Percentiles rank a stretch among this genome's conserved stretches.
Evolutionary conservation across 805 yeast genomes (phyloP).

Genomic region (Scheffersomyces amazonensis): DNA sequence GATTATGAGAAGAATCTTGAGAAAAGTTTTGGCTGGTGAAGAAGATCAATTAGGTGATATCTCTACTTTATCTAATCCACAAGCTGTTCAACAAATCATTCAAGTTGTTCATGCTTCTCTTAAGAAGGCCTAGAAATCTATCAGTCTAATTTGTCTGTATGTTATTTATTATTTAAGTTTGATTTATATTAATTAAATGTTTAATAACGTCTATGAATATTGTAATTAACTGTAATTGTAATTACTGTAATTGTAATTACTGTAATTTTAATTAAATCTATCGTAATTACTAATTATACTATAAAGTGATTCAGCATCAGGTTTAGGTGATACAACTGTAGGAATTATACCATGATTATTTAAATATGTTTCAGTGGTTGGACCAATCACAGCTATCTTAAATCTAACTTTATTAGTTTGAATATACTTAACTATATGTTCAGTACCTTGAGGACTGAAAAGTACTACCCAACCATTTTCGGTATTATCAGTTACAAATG

Average conservation of each 20-base stretch:
- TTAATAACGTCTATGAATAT: too few species aligned
- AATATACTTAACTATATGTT: slow-evolving; percentile 49
- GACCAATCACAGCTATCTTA: slow-evolving; percentile 83
- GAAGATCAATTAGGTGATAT: slow-evolving; percentile 91
- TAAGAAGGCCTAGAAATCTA: too few species aligned
- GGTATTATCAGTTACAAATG: slow-evolving; percentile 1
- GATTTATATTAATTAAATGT: too few species aligned
- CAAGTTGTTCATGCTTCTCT: slow-evolving; percentile 44
- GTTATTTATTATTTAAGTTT: neutral
- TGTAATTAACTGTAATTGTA: too few species aligned
- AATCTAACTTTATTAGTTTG: slow-evolving; percentile 12
- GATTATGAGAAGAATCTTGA: slow-evolving; percentile 95
- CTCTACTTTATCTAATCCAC: slow-evolving; percentile 85
- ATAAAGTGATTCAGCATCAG: slow-evolving; percentile 62
- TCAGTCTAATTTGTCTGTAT: too few species aligned
- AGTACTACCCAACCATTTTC: slow-evolving; percentile 65
- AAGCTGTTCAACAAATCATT: slow-evolving; percentile 75
- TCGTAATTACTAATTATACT: slow-evolving; percentile 25
- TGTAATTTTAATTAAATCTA: neutral
- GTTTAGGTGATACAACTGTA: slow-evolving; percentile 64
- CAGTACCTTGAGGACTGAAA: slow-evolving; percentile 90
- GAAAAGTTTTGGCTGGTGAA: slow-evolving; percentile 90
- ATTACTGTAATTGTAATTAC: too few species aligned
- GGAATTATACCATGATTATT: slow-evolving; percentile 51
- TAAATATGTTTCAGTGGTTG: slow-evolving; percentile 76